phyloP scores from a whole-genome alignment of 2,329 filamentous ascomycete genomes.

The Hypoxylon rubiginosum region DNA sequence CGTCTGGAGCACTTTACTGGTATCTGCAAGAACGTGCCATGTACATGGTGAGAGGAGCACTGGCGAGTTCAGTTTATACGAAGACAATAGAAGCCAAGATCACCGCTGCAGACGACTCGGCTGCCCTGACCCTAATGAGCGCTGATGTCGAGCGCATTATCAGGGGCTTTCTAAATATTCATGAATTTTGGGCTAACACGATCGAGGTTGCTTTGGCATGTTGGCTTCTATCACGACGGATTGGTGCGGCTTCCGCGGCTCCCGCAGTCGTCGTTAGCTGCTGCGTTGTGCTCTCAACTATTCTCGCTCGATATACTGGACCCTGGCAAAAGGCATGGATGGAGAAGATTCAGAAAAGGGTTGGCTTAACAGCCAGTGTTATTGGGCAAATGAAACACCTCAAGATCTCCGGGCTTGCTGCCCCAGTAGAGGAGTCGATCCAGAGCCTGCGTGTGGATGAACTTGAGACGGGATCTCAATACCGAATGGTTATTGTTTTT shows the following conservation, averaged over 20 bases:
- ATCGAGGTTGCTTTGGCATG: slow-evolving; percentile 60
- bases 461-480: slow-evolving; percentile 53
- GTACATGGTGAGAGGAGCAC: slow-evolving; percentile 47
- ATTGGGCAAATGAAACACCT: slow-evolving; percentile 59
- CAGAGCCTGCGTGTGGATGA: slow-evolving; percentile 55
- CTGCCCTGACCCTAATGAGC: slow-evolving; percentile 62
- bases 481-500: slow-evolving; percentile 34
- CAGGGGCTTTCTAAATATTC: slow-evolving; percentile 52
- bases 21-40: slow-evolving; percentile 55
- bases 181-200: slow-evolving; percentile 58
- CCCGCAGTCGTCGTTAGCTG: slow-evolving; percentile 59
- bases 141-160: slow-evolving; percentile 61
- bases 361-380: slow-evolving; percentile 50
- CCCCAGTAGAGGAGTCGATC: slow-evolving; percentile 49
- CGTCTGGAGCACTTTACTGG: slow-evolving; percentile 55
- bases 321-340: slow-evolving; percentile 55
- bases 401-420: slow-evolving; percentile 57
- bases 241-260: slow-evolving; percentile 62
- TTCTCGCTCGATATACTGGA: slow-evolving; percentile 47
- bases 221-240: slow-evolving; percentile 62
- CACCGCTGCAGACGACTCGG: slow-evolving; percentile 46
- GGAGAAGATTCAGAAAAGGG: slow-evolving; percentile 52
- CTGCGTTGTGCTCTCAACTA: slow-evolving; percentile 43
- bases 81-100: slow-evolving; percentile 47
- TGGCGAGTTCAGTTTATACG: slow-evolving; percentile 52